Evolutionary conservation across 1,284 basidiomycete genomes (phyloP).

Genomic region (Coniophora puteana): DNA sequence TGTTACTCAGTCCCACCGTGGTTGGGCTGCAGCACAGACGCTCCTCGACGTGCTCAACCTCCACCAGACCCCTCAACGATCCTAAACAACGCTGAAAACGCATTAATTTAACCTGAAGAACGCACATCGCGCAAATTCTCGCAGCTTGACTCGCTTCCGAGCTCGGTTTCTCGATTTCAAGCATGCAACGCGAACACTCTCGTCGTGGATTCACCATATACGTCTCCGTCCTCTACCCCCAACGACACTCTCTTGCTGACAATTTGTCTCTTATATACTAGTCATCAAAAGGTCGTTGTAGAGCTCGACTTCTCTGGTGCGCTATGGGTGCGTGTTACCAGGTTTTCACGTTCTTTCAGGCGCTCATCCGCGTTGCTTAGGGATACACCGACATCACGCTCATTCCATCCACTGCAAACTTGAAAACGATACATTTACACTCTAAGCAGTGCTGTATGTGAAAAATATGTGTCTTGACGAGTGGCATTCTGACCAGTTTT

Average conservation of each 20-base stretch:
- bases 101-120: not conserved
- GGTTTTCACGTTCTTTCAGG: conserved; percentile 10
- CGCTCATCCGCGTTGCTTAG: conserved; percentile 35
- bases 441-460: conserved; percentile 79
- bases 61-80: conserved; percentile 1
- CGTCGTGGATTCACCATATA: conserved; percentile 84
- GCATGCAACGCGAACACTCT: conserved; percentile 69
- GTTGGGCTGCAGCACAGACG: conserved; percentile 3
- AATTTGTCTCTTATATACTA: conserved; percentile 60
- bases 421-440: conserved; percentile 82
- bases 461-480: conserved; percentile 2
- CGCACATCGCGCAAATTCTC: too few species aligned
- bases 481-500: conserved; percentile 17
- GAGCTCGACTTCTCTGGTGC: conserved; percentile 84
- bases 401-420: conserved; percentile 69
- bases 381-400: conserved; percentile 92
- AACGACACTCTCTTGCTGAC: conserved; percentile 38
- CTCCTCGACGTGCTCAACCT: conserved; percentile 5
- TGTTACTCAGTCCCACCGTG: conserved; percentile 24
- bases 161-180: conserved; percentile 14
- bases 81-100: not conserved
- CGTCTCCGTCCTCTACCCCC: conserved; percentile 39
- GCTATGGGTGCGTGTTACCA: conserved; percentile 55
- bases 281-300: conserved; percentile 89
- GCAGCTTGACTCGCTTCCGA: conserved; percentile 3